phyloP scores from a whole-genome alignment of 2,329 filamentous ascomycete genomes.

The Paecilomyces variotii region DNA sequence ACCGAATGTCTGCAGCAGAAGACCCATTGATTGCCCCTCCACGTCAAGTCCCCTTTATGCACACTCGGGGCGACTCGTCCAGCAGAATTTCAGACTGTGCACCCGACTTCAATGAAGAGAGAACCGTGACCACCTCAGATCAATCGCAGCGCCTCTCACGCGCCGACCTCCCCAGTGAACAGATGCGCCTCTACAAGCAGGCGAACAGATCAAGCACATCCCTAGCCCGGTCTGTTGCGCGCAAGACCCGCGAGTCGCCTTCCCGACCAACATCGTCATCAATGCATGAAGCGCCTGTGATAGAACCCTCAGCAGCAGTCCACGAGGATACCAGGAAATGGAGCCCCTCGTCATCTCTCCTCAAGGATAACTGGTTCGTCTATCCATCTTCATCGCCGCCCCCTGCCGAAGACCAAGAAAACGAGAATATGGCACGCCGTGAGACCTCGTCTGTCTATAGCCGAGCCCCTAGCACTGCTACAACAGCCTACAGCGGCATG shows the following conservation, averaged over 20 bases:
- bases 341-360: slow-evolving; percentile 25
- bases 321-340: slow-evolving; percentile 24
- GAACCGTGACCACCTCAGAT: slow-evolving; percentile 44
- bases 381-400: slow-evolving; percentile 28
- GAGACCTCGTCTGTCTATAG: slow-evolving; percentile 29
- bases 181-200: slow-evolving; percentile 20
- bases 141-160: slow-evolving; percentile 25
- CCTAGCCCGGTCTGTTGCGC: slow-evolving; percentile 17
- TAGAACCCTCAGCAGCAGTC: slow-evolving; percentile 19
- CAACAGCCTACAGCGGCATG: slow-evolving; percentile 18
- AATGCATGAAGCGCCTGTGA: slow-evolving; percentile 20
- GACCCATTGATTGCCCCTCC: slow-evolving; percentile 36
- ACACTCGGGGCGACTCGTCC: slow-evolving; percentile 61
- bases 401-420: slow-evolving; percentile 14
- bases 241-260: slow-evolving; percentile 19
- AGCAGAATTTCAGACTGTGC: slow-evolving; percentile 47
- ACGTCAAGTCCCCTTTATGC: slow-evolving; percentile 65
- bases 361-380: slow-evolving; percentile 33
- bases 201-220: slow-evolving; percentile 21
- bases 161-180: slow-evolving; percentile 23
- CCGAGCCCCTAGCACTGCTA: slow-evolving; percentile 15
- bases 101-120: slow-evolving; percentile 31
- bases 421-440: slow-evolving; percentile 17
- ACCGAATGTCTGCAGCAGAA: slow-evolving; percentile 30
- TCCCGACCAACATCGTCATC: slow-evolving; percentile 24